phyloP scores from a whole-genome alignment of 2,329 filamentous ascomycete genomes.

The Coniochaeta ligniaria region DNA sequence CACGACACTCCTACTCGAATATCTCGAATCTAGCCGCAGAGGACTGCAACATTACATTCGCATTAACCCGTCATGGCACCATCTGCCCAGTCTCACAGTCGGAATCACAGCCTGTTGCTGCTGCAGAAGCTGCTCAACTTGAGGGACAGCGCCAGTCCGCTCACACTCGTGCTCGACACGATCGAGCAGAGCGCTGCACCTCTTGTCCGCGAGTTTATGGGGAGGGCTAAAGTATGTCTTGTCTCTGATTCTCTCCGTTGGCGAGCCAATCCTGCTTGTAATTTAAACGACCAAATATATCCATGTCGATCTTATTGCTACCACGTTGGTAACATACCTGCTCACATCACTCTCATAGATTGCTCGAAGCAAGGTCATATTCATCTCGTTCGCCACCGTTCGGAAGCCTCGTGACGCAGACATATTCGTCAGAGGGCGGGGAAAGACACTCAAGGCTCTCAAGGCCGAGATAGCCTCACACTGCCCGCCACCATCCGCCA shows the following conservation, averaged over 20 bases:
- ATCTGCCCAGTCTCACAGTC: conserved; percentile 55
- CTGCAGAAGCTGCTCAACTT: conserved; percentile 76
- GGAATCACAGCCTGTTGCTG: conserved; percentile 77
- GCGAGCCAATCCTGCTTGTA: background rate
- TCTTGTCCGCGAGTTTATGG: conserved; percentile 65
- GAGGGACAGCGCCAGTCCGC: conserved; percentile 72
- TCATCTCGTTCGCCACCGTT: conserved; percentile 71
- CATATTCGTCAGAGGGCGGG: conserved; percentile 56
- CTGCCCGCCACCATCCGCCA: conserved; percentile 31
- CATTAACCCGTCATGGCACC: conserved; percentile 40
- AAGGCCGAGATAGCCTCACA: conserved; percentile 52
- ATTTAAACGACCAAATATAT: background rate
- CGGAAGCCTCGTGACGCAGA: conserved; percentile 58
- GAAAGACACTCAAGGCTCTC: conserved; percentile 50
- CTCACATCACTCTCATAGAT: conserved; percentile 29
- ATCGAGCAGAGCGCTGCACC: conserved; percentile 73
- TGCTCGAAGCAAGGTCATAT: conserved; percentile 63
- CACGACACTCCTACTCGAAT: background rate
- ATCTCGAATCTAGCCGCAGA: background rate
- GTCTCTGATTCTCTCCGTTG: background rate
- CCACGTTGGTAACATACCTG: background rate
- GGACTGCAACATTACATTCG: background rate
- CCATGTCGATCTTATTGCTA: background rate
- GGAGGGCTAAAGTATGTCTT: conserved; percentile 59
- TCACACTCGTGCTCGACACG: conserved; percentile 79